Evolutionary conservation across 179 eudicot species (phyloP).

Genomic region (Camellia oleifera): DNA sequence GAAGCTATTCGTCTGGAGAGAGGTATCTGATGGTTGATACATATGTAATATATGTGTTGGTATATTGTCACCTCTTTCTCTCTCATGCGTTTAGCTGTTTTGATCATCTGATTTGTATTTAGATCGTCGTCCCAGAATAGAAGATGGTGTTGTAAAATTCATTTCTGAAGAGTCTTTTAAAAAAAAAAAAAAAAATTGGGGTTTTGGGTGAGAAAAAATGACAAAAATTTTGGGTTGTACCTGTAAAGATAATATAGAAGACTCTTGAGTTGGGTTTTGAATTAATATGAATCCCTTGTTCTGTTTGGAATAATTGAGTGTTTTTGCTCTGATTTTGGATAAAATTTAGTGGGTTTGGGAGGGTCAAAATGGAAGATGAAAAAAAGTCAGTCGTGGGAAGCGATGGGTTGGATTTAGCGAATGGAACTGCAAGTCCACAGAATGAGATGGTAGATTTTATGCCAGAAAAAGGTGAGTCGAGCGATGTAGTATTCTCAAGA

Average conservation of each 20-base stretch:
- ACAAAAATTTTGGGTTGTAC: background rate
- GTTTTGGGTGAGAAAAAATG: background rate
- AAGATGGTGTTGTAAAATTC: background rate
- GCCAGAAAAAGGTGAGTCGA: constrained; percentile 60
- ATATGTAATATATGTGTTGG: background rate
- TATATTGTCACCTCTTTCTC: background rate
- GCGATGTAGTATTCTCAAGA: constrained; percentile 68
- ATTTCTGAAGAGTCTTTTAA: too few species aligned
- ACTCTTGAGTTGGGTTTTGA: background rate
- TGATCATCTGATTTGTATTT: background rate
- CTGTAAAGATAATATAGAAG: background rate
- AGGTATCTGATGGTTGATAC: background rate
- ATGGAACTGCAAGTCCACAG: constrained; percentile 31
- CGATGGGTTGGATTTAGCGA: constrained; percentile 29
- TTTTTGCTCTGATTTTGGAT: constrained; percentile 13
- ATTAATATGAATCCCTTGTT: background rate
- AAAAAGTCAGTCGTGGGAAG: constrained; percentile 29
- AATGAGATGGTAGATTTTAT: constrained; percentile 32
- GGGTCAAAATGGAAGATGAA: constrained; percentile 34
- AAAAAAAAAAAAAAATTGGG: background rate
- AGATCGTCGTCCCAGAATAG: background rate
- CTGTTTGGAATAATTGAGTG: background rate
- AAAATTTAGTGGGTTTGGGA: background rate
- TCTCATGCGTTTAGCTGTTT: background rate
- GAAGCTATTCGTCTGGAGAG: background rate